Evolutionary conservation across 225 moss, liverwort and hornwort species (phyloP).

Genomic region (Pseudisothecium myosuroides): DNA sequence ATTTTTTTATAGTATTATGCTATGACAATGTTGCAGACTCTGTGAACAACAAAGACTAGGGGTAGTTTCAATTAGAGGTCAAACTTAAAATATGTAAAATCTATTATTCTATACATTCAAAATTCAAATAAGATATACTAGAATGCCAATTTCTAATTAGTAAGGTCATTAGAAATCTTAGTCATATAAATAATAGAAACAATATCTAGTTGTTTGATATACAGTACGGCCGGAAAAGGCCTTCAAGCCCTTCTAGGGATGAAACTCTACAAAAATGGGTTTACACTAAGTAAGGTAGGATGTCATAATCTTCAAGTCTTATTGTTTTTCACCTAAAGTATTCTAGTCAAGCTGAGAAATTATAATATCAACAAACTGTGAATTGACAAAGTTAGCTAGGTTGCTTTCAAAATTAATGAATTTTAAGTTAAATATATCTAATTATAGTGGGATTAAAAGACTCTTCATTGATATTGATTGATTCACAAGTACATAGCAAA

Average conservation of each 20-base stretch:
- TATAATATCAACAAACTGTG: too few relatives aligned
- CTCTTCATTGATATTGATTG: neutral
- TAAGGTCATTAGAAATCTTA: neutral
- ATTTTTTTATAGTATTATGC: neutral
- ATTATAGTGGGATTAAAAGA: too few relatives aligned
- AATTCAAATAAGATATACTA: too few relatives aligned
- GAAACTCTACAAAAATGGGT: neutral
- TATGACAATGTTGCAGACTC: accelerated
- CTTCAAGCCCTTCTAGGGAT: too few relatives aligned
- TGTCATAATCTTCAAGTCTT: neutral
- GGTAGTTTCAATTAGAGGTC: neutral
- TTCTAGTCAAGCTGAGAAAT: neutral
- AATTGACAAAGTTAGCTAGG: too few relatives aligned
- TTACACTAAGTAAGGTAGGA: neutral
- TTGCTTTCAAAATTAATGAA: too few relatives aligned
- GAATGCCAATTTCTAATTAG: too few relatives aligned
- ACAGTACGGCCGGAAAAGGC: too few relatives aligned
- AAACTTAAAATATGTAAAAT: neutral
- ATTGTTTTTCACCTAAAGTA: neutral
- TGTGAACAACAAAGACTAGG: neutral
- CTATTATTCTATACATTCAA: too few relatives aligned
- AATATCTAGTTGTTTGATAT: neutral
- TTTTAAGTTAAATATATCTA: too few relatives aligned
- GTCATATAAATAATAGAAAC: neutral
- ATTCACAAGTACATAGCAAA: neutral